Evolutionary conservation across 768 basidiomycete genomes (phyloP), one percentile per base, ranked within the genome.

Genomic region (Sistotremastrum niveocremeum): DNA sequence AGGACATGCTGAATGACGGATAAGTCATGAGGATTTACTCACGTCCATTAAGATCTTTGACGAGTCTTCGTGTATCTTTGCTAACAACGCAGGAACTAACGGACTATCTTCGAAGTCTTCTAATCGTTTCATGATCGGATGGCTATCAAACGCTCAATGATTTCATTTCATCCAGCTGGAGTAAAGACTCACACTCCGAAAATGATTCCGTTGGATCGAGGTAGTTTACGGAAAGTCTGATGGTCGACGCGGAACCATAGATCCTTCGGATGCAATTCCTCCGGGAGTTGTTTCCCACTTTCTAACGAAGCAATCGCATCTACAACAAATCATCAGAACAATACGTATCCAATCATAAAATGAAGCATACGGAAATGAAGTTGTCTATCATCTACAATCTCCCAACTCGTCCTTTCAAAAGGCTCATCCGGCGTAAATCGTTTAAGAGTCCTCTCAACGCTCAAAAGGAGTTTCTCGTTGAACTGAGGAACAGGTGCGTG

Each of bases 171-270:
- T 5, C n/a, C 9, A 32, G 31, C 30, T 35, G 9, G 31, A 7
- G 8, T 29, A 4, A 28, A 31, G 3, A 48, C 52, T 33, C 37
- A 56, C 61, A 59, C 59, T 46, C 60, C 63, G 41, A 65, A 65
- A 45, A 63, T 60, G 46, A 65, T 62, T 7, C 56, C 62, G 6
- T 50, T 47, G 3, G 59, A 51, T 10, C 52, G 50, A 4, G 62
- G 64, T 0, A 65, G 58, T 53, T 65, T 65, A 48, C 64, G 58
- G 52, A 65, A 65, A 6, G 62, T 63, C 49, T 65, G 62, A 48
- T 61, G 58, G 49, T 64, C 62, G 47, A 61, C 56, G 29, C 62
- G 59, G 42, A 64, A 56, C 49, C 54, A 58, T 28, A 60, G 50
- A 41, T 64, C 62, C 44, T 60, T 53, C 20, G 62, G 57, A 10